These are phyloP conservation scores for Phanerochaete sordida DNA, from an alignment of 768 basidiomycete genomes.

Conservation along the genomic window DNA sequence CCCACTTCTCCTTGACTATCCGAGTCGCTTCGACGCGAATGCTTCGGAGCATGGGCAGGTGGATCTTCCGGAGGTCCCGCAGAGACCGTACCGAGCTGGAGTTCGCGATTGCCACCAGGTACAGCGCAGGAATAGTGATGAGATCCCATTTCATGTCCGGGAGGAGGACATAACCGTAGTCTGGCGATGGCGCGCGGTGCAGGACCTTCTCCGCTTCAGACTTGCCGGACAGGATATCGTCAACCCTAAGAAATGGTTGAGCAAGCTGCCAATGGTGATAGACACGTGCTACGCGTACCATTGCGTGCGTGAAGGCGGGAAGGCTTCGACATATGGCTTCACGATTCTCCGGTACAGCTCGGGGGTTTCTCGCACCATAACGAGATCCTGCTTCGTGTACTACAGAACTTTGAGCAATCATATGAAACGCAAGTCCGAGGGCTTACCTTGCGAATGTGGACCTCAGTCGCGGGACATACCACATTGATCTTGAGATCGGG, in stretches of 20 bases:
- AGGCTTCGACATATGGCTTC: constrained; percentile 71
- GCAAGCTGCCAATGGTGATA: background rate
- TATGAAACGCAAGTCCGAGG: background rate
- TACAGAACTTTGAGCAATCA: constrained; percentile 23
- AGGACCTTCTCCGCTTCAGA: constrained; percentile 76
- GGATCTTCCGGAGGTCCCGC: constrained; percentile 65
- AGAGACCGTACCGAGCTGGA: constrained; percentile 63
- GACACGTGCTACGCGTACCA: constrained; percentile 49
- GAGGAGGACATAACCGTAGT: constrained; percentile 67
- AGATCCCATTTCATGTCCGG: constrained; percentile 99
- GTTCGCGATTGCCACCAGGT: constrained; percentile 77
- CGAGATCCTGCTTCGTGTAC: constrained; percentile 72
- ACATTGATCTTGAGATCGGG: constrained; percentile 82
- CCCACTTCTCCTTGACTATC: constrained; percentile 62
- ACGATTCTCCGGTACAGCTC: constrained; percentile 68
- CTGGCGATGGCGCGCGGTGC: constrained; percentile 47
- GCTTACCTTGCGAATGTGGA: constrained; percentile 78
- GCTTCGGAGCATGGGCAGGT: constrained; percentile 62
- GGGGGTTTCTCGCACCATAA: constrained; percentile 83
- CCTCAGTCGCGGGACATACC: constrained; percentile 85
- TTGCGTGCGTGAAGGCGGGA: constrained; percentile 73
- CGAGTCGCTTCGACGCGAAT: constrained; percentile 56
- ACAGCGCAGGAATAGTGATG: constrained; percentile 68
- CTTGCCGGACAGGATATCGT: constrained; percentile 72
- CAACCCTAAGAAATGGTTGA: constrained; percentile 54